These are phyloP conservation scores for Sutorius australiensis DNA, from an alignment of 768 basidiomycete species.

Conservation along the genomic window DNA sequence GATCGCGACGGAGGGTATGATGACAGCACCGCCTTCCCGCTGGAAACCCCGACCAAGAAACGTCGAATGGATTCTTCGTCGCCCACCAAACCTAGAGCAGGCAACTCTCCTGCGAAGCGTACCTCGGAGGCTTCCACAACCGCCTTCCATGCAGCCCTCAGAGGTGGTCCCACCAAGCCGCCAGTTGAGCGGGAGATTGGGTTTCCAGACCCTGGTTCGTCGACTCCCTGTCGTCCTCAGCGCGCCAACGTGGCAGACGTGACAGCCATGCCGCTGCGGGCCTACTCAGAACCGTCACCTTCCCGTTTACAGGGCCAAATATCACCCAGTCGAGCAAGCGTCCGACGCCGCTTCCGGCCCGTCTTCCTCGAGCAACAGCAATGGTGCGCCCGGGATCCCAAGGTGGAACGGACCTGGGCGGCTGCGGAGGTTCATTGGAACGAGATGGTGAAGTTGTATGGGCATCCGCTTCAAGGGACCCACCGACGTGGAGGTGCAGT, in stretches of 20 bases:
- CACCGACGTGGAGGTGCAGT: background rate
- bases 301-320: constrained; percentile 12
- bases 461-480: constrained; percentile 12
- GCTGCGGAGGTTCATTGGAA: constrained; percentile 10
- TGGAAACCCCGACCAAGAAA: constrained; percentile 43
- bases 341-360: constrained; percentile 43
- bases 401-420: constrained; percentile 27
- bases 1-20: constrained; percentile 23
- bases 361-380: constrained; percentile 49
- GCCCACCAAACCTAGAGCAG: constrained; percentile 12
- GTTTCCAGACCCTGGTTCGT: constrained; percentile 15
- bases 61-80: constrained; percentile 28
- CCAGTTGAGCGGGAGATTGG: background rate
- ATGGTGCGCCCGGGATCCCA: constrained; percentile 43
- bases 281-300: constrained; percentile 25
- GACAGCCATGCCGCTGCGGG: constrained; percentile 6
- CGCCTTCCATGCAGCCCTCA: constrained; percentile 21
- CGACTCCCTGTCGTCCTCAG: constrained; percentile 22
- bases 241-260: constrained; percentile 4
- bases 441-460: constrained; percentile 13
- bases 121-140: background rate
- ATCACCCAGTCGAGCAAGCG: constrained; percentile 7
- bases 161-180: constrained; percentile 6
- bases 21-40: constrained; percentile 32
- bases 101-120: constrained; percentile 10